phyloP scores from a whole-genome alignment of 441 rosid species.

The Arabidopsis lyrata region DNA sequence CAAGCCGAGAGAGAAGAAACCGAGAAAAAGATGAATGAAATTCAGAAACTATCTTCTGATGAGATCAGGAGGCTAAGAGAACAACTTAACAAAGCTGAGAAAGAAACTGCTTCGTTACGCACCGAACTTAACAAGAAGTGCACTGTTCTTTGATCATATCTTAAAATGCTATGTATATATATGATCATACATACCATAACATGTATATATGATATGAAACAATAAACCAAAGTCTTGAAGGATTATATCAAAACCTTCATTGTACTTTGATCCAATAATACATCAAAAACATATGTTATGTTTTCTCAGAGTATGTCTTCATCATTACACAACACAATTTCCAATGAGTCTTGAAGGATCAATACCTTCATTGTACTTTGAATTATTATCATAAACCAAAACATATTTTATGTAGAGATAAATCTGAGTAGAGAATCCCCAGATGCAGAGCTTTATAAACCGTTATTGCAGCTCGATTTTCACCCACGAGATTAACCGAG shows the following conservation, averaged over 20 bases:
- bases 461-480: slow-evolving; percentile 2
- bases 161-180: slow-evolving; percentile 18
- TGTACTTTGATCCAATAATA: not conserved
- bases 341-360: slow-evolving; percentile 40
- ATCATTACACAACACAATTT: slow-evolving; percentile 28
- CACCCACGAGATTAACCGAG: slow-evolving; percentile 59
- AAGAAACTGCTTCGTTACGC: slow-evolving; percentile 30
- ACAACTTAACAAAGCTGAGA: slow-evolving; percentile 44
- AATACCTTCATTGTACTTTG: slow-evolving; percentile 34
- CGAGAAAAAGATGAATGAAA: slow-evolving; percentile 33
- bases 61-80: slow-evolving; percentile 42
- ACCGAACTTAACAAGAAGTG: slow-evolving; percentile 18
- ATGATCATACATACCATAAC: slow-evolving; percentile 6
- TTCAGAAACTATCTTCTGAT: slow-evolving; percentile 41
- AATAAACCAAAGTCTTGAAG: slow-evolving; percentile 18
- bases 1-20: slow-evolving; percentile 29
- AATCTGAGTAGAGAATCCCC: slow-evolving; percentile 12
- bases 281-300: not conserved
- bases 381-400: slow-evolving; percentile 1
- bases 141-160: slow-evolving; percentile 33
- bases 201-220: not conserved
- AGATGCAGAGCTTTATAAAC: slow-evolving; percentile 23
- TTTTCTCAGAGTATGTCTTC: not conserved
- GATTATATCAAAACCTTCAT: slow-evolving; percentile 1
- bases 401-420: slow-evolving; percentile 12